Conservation (phyloP, 2,329 filamentous ascomycete genomes). For the Aureobasidium sp. region DNA sequence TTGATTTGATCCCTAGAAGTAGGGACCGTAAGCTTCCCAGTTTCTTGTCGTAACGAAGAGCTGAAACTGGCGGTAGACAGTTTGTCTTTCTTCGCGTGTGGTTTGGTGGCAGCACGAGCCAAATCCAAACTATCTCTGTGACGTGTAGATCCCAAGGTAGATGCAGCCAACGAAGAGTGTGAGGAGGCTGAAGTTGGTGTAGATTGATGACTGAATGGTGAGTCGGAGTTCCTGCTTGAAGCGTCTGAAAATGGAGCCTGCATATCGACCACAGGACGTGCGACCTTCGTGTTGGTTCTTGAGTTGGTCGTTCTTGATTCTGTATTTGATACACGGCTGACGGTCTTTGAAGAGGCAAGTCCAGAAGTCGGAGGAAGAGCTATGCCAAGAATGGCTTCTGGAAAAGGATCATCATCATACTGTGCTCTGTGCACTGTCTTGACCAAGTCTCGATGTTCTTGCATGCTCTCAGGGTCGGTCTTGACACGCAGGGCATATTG, state of each 20-base stretch:
- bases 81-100: background rate
- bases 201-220: constrained; percentile 68
- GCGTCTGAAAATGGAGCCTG: constrained; percentile 23
- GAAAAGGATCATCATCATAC: constrained; percentile 7
- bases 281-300: background rate
- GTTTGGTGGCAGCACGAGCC: background rate
- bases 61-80: background rate
- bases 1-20: background rate
- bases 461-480: constrained; percentile 11
- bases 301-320: background rate
- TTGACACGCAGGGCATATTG: constrained; percentile 21
- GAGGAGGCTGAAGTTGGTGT: constrained; percentile 73
- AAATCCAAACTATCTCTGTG: constrained; percentile 8
- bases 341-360: background rate
- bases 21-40: background rate
- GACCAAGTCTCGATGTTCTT: constrained; percentile 16
- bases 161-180: constrained; percentile 54
- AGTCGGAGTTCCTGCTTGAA: constrained; percentile 68
- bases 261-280: background rate
- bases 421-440: background rate
- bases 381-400: constrained; percentile 10
- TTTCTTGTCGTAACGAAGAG: background rate
- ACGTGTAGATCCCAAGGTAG: constrained; percentile 4
- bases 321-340: background rate
- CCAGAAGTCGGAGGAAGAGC: constrained; percentile 4